These are phyloP conservation scores for Cubamyces sp. DNA, from an alignment of 768 basidiomycete species.

Conservation along the genomic window DNA sequence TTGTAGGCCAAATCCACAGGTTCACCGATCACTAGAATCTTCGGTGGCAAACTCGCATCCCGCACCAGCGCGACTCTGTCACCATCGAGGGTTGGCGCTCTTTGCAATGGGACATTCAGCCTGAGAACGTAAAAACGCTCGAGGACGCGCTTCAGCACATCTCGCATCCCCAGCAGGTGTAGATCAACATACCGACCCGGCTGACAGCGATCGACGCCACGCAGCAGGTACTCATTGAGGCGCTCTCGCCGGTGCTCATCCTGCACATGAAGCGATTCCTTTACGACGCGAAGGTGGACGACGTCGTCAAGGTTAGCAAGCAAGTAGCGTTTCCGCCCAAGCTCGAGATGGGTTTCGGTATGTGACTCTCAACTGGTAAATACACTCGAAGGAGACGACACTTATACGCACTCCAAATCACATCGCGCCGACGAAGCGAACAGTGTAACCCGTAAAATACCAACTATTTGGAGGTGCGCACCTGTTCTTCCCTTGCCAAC, in stretches of 20 bases:
- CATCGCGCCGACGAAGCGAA: constrained; percentile 55
- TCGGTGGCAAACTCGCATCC: constrained; percentile 90
- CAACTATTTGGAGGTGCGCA: constrained; percentile 81
- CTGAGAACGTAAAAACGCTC: constrained; percentile 74
- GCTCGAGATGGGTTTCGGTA: constrained; percentile 75
- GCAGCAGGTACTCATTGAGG: constrained; percentile 76
- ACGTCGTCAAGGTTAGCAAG: constrained; percentile 87
- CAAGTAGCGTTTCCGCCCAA: constrained; percentile 77
- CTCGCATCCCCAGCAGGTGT: constrained; percentile 79
- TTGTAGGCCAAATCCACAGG: constrained; percentile 75
- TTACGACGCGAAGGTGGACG: constrained; percentile 75
- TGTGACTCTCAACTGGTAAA: constrained; percentile 3
- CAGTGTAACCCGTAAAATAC: constrained; percentile 58
- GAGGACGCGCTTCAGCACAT: constrained; percentile 82
- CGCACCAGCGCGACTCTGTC: constrained; percentile 83
- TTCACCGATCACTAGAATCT: constrained; percentile 88
- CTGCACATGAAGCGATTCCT: constrained; percentile 91
- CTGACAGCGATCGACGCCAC: constrained; percentile 70
- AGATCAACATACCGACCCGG: constrained; percentile 62
- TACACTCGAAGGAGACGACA: not conserved
- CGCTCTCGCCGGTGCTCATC: constrained; percentile 81
- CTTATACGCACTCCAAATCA: constrained; percentile 48
- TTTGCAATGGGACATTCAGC: constrained; percentile 87
- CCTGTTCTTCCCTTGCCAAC: not conserved
- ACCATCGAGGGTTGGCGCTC: constrained; percentile 93